Conservation (phyloP, 306 rosid species). For the Pyrus pyrifolia region DNA sequence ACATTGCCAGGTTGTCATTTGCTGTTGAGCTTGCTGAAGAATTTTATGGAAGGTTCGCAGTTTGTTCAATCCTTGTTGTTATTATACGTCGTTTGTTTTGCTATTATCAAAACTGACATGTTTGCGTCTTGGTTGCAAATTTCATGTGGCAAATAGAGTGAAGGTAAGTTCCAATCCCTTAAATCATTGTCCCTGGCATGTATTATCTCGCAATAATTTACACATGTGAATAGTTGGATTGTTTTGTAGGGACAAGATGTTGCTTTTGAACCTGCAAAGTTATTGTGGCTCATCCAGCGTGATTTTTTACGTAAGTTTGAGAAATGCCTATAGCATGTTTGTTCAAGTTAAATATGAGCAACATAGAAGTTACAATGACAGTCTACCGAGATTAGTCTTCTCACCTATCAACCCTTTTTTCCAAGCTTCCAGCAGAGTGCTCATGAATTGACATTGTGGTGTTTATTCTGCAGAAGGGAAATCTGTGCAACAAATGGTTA, state of each 20-base stretch:
- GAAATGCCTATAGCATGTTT: conserved; percentile 7
- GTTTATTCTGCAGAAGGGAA: conserved; percentile 66
- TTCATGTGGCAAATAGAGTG: conserved; percentile 51
- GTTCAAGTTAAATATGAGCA: neutral
- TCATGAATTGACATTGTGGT: conserved; percentile 15
- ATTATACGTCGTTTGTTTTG: neutral
- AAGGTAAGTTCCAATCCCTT: conserved; percentile 53
- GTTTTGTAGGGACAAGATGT: conserved; percentile 79
- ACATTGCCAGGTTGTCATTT: conserved; percentile 87
- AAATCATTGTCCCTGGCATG: neutral
- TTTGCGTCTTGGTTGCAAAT: conserved; percentile 32
- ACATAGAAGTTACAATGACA: neutral
- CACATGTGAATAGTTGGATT: conserved; percentile 12
- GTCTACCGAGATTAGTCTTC: neutral
- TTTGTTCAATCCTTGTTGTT: neutral
- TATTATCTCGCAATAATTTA: conserved; percentile 5
- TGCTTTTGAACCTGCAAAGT: conserved; percentile 99
- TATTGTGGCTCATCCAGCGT: conserved; percentile 98
- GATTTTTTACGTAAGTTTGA: conserved; percentile 83
- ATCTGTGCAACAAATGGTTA: conserved; percentile 89
- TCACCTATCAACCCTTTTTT: neutral
- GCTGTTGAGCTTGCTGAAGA: conserved; percentile 99
- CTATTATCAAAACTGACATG: conserved; percentile 30
- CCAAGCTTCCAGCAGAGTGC: neutral
- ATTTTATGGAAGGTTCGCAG: conserved; percentile 86